phyloP scores from a whole-genome alignment of 1,284 basidiomycete species.

The Gastroboletus turbinatus region DNA sequence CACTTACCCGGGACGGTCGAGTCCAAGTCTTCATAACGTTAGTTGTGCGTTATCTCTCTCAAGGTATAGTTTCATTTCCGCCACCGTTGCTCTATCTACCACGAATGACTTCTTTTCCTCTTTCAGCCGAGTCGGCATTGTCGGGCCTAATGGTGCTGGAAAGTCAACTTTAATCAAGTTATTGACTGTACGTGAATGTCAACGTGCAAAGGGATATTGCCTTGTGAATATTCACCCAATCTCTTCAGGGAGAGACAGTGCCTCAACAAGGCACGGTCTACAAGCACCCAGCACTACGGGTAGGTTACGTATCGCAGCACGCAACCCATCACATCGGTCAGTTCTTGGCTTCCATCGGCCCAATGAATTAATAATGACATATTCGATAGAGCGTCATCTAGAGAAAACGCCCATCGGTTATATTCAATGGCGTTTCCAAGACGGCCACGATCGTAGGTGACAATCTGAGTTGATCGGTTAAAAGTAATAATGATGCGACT shows the following conservation, averaged over 20 bases:
- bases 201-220: slow-evolving; percentile 4
- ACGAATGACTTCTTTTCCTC: slow-evolving; percentile 21
- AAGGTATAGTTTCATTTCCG: slow-evolving; percentile 50
- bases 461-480: slow-evolving; percentile 11
- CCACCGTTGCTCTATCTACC: slow-evolving; percentile 19
- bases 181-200: slow-evolving; percentile 62
- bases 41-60: slow-evolving; percentile 93
- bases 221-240: slow-evolving; percentile 11
- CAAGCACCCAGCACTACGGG: slow-evolving; percentile 94
- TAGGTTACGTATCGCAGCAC: slow-evolving; percentile 98
- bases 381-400: slow-evolving; percentile 74
- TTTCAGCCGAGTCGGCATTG: slow-evolving; percentile 79
- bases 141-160: slow-evolving; percentile 92
- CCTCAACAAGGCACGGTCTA: slow-evolving; percentile 94
- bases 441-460: slow-evolving; percentile 90
- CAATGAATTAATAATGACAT: slow-evolving; percentile 19
- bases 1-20: slow-evolving; percentile 87
- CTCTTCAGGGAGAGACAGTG: slow-evolving; percentile 79
- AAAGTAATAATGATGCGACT: slow-evolving; percentile 13
- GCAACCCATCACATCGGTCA: slow-evolving; percentile 91
- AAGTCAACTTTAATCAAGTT: slow-evolving; percentile 98
- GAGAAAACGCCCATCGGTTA: slow-evolving; percentile 96
- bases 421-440: slow-evolving; percentile 99
- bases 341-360: slow-evolving; percentile 18
- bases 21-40: slow-evolving; percentile 85